A percentile compares a stretch with the other conserved stretches of the same genome.
Evolutionary conservation across 2,329 filamentous ascomycete species (phyloP).

Genomic region (Cladophialophora chaetospira): DNA sequence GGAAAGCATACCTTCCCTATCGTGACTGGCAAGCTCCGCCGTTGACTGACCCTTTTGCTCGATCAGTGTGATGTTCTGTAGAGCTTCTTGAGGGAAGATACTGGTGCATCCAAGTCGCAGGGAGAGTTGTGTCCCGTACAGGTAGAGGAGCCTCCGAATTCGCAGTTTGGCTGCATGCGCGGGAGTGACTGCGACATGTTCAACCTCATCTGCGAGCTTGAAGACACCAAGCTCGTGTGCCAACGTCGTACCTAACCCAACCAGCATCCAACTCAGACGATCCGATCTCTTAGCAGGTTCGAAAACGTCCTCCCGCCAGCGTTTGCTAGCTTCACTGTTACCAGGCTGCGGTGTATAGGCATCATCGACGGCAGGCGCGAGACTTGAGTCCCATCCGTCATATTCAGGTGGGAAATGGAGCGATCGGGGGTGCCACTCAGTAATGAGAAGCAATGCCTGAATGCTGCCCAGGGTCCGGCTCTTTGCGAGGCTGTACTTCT

Average conservation of each 20-base stretch:
- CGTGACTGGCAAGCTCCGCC: slow-evolving; percentile 38
- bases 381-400: slow-evolving; percentile 54
- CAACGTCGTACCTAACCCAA: slow-evolving; percentile 14
- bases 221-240: slow-evolving; percentile 52
- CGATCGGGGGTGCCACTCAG: slow-evolving; percentile 59
- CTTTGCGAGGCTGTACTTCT: slow-evolving; percentile 54
- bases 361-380: not conserved
- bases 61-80: slow-evolving; percentile 41
- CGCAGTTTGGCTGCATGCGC: slow-evolving; percentile 27
- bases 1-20: too few relatives aligned
- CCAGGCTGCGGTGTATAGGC: not conserved
- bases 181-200: not conserved
- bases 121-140: slow-evolving; percentile 55
- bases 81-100: slow-evolving; percentile 52
- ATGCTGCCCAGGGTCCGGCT: slow-evolving; percentile 55
- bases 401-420: slow-evolving; percentile 56
- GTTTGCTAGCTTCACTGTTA: slow-evolving; percentile 7
- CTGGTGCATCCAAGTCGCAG: slow-evolving; percentile 56
- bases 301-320: slow-evolving; percentile 58
- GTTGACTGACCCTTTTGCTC: slow-evolving; percentile 39
- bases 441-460: slow-evolving; percentile 56
- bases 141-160: slow-evolving; percentile 39
- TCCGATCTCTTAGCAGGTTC: slow-evolving; percentile 51
- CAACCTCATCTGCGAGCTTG: slow-evolving; percentile 36
- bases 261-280: slow-evolving; percentile 22